Conservation (phyloP, 345 rosid species). For the Durio zibethinus region DNA sequence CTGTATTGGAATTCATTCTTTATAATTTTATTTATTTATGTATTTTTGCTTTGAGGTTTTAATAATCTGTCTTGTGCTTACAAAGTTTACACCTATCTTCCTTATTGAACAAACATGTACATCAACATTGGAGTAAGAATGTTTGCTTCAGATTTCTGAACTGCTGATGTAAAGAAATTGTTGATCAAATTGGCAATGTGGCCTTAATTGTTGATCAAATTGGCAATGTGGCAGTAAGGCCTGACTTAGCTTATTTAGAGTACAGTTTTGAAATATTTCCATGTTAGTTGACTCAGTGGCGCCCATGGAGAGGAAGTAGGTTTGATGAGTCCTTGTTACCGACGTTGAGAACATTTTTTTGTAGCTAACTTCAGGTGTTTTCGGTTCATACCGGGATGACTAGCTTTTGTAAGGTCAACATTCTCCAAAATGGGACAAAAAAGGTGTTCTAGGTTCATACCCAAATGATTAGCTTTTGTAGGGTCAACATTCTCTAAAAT, state of each 20-base stretch:
- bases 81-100: neutral
- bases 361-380: too few species aligned
- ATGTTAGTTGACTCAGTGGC: too few species aligned
- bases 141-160: neutral
- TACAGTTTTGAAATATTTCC: neutral
- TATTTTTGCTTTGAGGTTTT: neutral
- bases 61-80: neutral
- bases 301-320: too few species aligned
- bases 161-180: neutral
- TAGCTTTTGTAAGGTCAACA: too few species aligned
- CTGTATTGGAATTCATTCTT: neutral
- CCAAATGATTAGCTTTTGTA: too few species aligned
- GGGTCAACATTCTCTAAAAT: too few species aligned
- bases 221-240: neutral
- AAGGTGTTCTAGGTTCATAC: too few species aligned
- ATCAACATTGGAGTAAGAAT: neutral
- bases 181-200: neutral
- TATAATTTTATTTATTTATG: neutral
- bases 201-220: neutral
- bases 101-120: neutral
- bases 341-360: too few species aligned
- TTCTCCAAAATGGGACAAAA: too few species aligned
- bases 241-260: neutral
- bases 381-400: too few species aligned
- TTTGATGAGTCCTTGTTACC: too few species aligned